Base-by-base conservation (phyloP, 305 asterid genomes). In the Fraxinus ornus region DNA sequence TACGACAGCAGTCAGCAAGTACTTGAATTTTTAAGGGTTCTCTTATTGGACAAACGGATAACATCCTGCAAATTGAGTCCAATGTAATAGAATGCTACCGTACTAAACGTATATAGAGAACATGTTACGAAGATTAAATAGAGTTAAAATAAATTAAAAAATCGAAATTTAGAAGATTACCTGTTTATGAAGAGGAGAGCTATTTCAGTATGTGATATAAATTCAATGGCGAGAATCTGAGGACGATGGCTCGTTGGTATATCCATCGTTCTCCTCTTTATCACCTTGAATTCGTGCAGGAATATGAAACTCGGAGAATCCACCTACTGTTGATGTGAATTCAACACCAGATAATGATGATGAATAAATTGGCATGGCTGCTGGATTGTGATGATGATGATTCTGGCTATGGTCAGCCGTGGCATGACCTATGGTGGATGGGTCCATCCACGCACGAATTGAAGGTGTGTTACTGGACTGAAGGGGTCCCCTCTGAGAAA, bases 281-380 rank as follows among this genome's bases (percentile, higher is more conserved):
- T 95, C 98, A 93, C 98, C 99, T 81, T 93, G 99, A 89, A 95
- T 91, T 84, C 97, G 98, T 86, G 98, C 92, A 24, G 99, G 99
- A 76, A 95, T 85, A 79, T 85, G 93, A 68, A 94, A 94, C 82
- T 97, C 97, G 8, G 95, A 75, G 85, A 94, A 91, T 57, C 90
- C 94, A 78, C 93, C 94, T 66, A 82, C 79, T 15, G 90, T 92
- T 22, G 93, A 80, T 78, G 91, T 86, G 84, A 89, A 92, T 80
- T 94, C 94, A 60, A 86, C 75, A 78, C 92, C 91, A 66, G 93
- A 79, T 24, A 87, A 60, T 2, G 94, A 80, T 7, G 97, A 74
- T 73, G 94, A 91, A 81, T 90, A 92, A 30, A 90, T 80, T 22
- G 95, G 93, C 77, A 88, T 32, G 80, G 73, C 83, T 79, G 90